Percentiles rank a stretch among this genome's conserved stretches.
These are phyloP conservation scores for Lasiodiplodia hormozganensis DNA, from an alignment of 2,329 filamentous ascomycete species.

Conservation along the genomic window DNA sequence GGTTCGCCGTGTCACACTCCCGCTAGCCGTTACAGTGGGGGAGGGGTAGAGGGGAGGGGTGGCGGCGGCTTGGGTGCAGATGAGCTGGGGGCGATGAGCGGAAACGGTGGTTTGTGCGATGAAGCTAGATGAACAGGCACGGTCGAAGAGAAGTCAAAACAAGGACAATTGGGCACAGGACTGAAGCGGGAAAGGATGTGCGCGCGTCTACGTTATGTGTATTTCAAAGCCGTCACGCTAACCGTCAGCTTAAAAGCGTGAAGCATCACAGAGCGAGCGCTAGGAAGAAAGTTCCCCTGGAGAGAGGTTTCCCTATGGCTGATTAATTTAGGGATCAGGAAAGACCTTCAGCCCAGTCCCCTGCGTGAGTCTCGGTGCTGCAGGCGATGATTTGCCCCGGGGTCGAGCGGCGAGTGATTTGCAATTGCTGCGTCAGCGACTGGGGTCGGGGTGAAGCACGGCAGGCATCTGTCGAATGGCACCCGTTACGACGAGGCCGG, in stretches of 20 bases:
- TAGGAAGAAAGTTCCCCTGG: background rate
- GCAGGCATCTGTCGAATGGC: conserved; percentile 2
- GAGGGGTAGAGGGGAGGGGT: conserved; percentile 19
- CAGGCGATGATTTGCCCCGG: conserved; percentile 21
- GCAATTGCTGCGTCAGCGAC: conserved; percentile 24
- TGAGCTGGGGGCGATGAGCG: conserved; percentile 19
- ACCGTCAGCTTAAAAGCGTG: conserved; percentile 12
- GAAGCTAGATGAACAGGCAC: conserved; percentile 13
- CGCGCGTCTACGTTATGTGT: conserved; percentile 15
- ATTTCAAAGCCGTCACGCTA: conserved; percentile 17
- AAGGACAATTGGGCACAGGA: conserved; percentile 2
- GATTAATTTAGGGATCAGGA: conserved; percentile 23
- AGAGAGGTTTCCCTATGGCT: conserved; percentile 12
- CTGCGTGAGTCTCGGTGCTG: conserved; percentile 5
- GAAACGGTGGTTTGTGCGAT: conserved; percentile 23
- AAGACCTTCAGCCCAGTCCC: background rate
- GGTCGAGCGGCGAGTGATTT: conserved; percentile 28
- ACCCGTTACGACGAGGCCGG: conserved; percentile 12
- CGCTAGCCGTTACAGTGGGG: conserved; percentile 23
- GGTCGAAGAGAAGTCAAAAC: conserved; percentile 12
- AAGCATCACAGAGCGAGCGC: conserved; percentile 11
- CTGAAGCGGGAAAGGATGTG: conserved; percentile 17
- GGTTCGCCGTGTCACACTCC: conserved; percentile 15
- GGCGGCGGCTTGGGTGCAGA: conserved; percentile 17
- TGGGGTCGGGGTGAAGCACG: conserved; percentile 15